These are phyloP conservation scores for Chytriomyces confervae DNA, from an alignment of 192 early-diverging fungal species.

Conservation along the genomic window DNA sequence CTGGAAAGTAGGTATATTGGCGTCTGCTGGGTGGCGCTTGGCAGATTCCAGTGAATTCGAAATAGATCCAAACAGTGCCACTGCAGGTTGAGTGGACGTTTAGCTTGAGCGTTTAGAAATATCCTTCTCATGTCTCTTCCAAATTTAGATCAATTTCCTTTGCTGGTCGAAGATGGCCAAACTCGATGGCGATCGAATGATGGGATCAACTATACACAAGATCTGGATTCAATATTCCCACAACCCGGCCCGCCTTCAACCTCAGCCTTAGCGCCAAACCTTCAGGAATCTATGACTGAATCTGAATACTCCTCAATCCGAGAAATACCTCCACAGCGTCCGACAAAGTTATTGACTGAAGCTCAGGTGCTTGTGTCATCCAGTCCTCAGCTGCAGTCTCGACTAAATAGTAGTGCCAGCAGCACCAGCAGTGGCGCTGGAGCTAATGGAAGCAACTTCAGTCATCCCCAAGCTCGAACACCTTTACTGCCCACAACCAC, in stretches of 20 bases:
- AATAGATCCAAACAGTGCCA: slow-evolving; percentile 10
- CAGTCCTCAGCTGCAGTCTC: too few species aligned
- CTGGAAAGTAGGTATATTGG: background rate
- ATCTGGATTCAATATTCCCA: background rate
- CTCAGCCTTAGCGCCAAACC: too few species aligned
- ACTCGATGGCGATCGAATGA: slow-evolving; percentile 1
- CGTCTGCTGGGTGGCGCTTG: slow-evolving; percentile 23
- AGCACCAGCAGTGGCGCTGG: background rate
- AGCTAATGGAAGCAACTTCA: background rate
- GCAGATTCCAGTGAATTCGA: slow-evolving; percentile 1
- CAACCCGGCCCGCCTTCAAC: too few species aligned
- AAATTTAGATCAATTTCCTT: background rate
- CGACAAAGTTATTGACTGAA: too few species aligned
- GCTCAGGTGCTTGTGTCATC: too few species aligned
- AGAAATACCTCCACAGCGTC: too few species aligned
- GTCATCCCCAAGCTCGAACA: background rate
- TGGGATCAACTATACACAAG: background rate
- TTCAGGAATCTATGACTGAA: too few species aligned
- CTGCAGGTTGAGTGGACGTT: background rate
- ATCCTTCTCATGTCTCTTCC: background rate
- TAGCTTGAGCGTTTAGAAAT: too few species aligned
- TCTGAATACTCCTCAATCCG: too few species aligned
- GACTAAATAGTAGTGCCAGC: too few species aligned
- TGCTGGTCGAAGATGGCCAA: background rate
- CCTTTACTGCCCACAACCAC: slow-evolving; percentile 8